phyloP scores from a whole-genome alignment of 225 moss, liverwort and hornwort genomes.

The Ulota crispa region DNA sequence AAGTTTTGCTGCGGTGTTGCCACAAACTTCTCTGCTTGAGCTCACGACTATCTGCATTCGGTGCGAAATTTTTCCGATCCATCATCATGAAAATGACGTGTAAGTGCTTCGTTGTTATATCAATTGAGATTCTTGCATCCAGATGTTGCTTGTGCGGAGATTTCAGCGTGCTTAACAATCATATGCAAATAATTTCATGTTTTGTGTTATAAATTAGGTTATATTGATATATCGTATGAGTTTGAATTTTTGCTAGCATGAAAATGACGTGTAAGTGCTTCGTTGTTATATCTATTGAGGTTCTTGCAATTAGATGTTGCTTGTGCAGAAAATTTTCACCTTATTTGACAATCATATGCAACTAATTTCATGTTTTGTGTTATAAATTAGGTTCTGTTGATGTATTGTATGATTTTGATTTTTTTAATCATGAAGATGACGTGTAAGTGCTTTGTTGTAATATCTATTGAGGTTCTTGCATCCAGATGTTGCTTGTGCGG shows the following conservation, averaged over 20 bases:
- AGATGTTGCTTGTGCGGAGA: background rate
- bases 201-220: slow-evolving; percentile 6
- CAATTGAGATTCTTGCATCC: background rate
- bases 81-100: background rate
- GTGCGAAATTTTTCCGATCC: background rate
- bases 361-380: too few species aligned
- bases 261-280: too few species aligned
- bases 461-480: background rate
- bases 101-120: background rate
- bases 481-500: background rate
- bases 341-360: too few species aligned
- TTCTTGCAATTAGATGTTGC: too few species aligned
- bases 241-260: background rate
- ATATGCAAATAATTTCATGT: background rate
- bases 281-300: too few species aligned
- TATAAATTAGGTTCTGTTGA: too few species aligned
- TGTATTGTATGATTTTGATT: too few species aligned
- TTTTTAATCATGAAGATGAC: background rate
- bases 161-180: background rate
- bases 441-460: background rate
- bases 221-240: background rate
- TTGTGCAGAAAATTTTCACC: too few species aligned
- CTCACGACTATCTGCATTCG: background rate
- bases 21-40: background rate
- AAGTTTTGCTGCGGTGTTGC: background rate